Evolutionary conservation across 495 filamentous ascomycete genomes (phyloP), one percentile per base, ranked within the genome.

Genomic region (Penicillium goetzii): DNA sequence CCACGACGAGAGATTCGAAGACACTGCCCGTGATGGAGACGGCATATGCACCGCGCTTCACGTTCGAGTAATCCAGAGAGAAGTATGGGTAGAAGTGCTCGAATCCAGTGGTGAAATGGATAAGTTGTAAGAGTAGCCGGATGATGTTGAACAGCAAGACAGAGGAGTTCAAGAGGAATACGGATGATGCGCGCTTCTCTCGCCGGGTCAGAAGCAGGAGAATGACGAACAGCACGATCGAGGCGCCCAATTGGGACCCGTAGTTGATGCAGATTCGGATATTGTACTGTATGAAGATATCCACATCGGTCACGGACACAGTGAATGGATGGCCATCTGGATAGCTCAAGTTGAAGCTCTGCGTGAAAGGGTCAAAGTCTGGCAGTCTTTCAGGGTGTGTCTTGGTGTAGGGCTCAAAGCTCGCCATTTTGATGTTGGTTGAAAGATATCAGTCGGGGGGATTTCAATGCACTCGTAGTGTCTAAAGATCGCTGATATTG

Each of bases 181-280:
- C 78, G 0, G 75, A 65, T 0, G 85, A 87, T 43, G 68, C 64
- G 21, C 88, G 86, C 72, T 90, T 91, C 56, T 88, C 83, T 15
- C 75, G 72, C 54, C 77, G 82, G 23, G 89, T 90, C 64, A 92
- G 71, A 17, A 91, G 76, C 17, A 88, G 73, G 0, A 94, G 76
- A 23, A 91, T 78, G 43, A 90, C 64, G 23, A 92, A 76, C 59
- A 93, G 86, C 25, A 90, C 69, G 62, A 89, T 62, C 32, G 84
- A 86, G n/a, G 90, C 89, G 33, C 92, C 92, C 56, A 93, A 80
- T 71, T 96, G 90, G 32, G 79, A 71, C 49, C 84, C 88, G 68
- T 88, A 92, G 73, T 87, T 89, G 85, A 92, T 88, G 73, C 81
- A 79, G 47, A 83, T 74, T 19, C 81, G 78, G 51, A 85, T 68